A percentile compares a stretch with the other conserved stretches of the same genome.
Conservation (phyloP, 768 basidiomycete species). For the Paxillus rubicundulus region DNA sequence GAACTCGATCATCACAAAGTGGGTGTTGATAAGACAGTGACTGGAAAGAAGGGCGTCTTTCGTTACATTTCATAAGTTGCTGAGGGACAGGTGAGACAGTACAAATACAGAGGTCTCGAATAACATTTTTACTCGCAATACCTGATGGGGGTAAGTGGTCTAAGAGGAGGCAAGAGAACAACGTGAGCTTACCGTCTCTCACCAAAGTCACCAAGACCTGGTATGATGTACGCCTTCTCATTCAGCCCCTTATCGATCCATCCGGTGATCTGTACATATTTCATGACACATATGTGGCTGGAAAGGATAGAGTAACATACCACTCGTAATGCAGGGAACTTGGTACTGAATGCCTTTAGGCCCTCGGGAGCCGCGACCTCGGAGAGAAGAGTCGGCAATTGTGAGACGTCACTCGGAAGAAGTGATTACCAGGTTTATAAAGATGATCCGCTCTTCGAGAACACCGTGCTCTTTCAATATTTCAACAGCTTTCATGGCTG, state of each 20-base stretch:
- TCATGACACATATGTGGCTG: background rate
- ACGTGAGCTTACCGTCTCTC: conserved; percentile 63
- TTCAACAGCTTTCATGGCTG: conserved; percentile 96
- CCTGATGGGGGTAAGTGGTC: conserved; percentile 2
- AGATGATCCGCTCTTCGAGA: conserved; percentile 91
- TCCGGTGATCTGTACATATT: conserved; percentile 69
- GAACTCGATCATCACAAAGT: too few species aligned
- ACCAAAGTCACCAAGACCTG: conserved; percentile 97
- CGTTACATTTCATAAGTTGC: background rate
- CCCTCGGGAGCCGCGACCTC: conserved; percentile 92
- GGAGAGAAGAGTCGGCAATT: background rate
- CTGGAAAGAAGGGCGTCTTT: too few species aligned
- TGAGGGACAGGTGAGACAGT: too few species aligned
- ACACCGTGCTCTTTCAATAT: conserved; percentile 90
- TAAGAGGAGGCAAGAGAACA: background rate
- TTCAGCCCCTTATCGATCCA: conserved; percentile 95
- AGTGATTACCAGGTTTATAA: conserved; percentile 77
- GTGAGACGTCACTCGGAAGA: background rate
- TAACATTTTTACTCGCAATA: conserved; percentile 18
- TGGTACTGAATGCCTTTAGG: conserved; percentile 71
- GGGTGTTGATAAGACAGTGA: too few species aligned
- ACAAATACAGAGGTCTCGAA: background rate
- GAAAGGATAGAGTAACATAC: conserved; percentile 42
- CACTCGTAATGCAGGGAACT: conserved; percentile 74
- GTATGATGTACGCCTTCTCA: conserved; percentile 87